Evolutionary conservation across 108 stramenopile genomes (phyloP), one percentile per base, ranked within the genome.

Genomic region (Licmophora abbreviata): DNA sequence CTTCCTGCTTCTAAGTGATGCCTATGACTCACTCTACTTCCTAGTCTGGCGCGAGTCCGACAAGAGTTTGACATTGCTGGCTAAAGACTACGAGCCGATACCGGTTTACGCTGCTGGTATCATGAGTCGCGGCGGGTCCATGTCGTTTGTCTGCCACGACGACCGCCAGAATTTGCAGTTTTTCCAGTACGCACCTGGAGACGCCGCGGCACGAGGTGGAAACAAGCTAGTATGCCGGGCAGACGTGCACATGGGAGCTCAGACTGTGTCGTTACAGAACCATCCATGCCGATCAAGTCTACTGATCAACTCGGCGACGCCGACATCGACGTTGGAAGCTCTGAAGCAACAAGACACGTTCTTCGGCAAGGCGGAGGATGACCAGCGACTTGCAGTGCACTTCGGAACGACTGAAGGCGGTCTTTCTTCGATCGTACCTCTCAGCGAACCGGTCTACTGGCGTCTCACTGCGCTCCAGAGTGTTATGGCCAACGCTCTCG

Each of bases 361-460:
- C 25, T 81, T 76, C 58, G 83, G 90, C 36, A 59, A 76, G 47
- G 54, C 60, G 15, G 83, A 90, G 38, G 88, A 92, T 51, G 88
- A 89, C 63, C 83, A 88, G 54, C 50, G 89, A 31, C 78, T 93
- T 51, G 91, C 77, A 9, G 68, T 87, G 10, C 68, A 78, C 36
- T 92, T 91, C 46, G 93, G 93, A 24, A 91, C 85, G 27, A 71
- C 83, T 20, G 95, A 96, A 57, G 92, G 93, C 4, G 85, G 89
- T 14, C 75, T 92, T 25, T 71, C 62, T 7, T 62, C 79, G 11
- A 56, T 93, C 20, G 52, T 90, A 22, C 93, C 95, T 30, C 58
- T 94, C 33, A 87, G 78, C 38, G 86, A 93, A 54, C 81, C 79
- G n/a, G 70, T 74, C 5, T 92, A 79, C 61, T 87, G 90, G 90